A percentile compares a stretch with the other conserved stretches of the same genome.
Conservation (phyloP, 345 rosid species). For the Garcia nutans region DNA sequence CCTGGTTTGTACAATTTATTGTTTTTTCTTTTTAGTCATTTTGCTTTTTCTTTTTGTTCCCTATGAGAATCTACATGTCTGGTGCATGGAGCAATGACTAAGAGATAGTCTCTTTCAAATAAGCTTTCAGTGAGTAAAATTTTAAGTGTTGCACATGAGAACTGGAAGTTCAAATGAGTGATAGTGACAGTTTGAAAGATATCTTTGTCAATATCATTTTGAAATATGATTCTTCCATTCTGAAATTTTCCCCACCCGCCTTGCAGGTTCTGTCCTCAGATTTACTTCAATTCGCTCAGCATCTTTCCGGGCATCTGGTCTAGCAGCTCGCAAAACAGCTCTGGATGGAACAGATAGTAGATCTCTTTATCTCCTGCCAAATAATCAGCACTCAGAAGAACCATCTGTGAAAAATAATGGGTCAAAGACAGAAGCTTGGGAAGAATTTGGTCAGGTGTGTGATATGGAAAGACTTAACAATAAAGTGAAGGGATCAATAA, state of each 20-base stretch:
- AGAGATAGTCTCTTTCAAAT: not conserved
- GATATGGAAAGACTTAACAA: conserved; percentile 24
- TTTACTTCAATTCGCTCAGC: conserved; percentile 70
- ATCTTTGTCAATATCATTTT: conserved; percentile 1
- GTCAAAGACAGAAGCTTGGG: conserved; percentile 25
- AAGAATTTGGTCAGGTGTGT: conserved; percentile 32
- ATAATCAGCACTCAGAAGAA: conserved; percentile 41
- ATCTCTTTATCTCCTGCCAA: conserved; percentile 27
- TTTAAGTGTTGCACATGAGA: not conserved
- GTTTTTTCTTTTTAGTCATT: conserved; percentile 4
- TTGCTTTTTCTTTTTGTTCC: not conserved
- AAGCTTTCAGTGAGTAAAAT: not conserved
- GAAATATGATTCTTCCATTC: not conserved
- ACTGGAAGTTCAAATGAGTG: not conserved
- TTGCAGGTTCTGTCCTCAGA: conserved; percentile 45
- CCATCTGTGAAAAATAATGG: conserved; percentile 19
- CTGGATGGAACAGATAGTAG: conserved; percentile 22
- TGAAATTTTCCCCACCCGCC: conserved; percentile 8
- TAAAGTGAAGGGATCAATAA: conserved; percentile 28
- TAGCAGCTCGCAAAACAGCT: conserved; percentile 44
- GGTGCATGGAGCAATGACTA: not conserved
- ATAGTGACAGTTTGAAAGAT: not conserved
- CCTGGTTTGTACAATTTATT: conserved; percentile 18
- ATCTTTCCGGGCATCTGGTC: conserved; percentile 67
- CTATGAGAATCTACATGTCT: not conserved